Percentiles rank a stretch among this genome's conserved stretches.
Evolutionary conservation across 2,329 filamentous ascomycete genomes (phyloP).

Genomic region (Fusarium circinatum): DNA sequence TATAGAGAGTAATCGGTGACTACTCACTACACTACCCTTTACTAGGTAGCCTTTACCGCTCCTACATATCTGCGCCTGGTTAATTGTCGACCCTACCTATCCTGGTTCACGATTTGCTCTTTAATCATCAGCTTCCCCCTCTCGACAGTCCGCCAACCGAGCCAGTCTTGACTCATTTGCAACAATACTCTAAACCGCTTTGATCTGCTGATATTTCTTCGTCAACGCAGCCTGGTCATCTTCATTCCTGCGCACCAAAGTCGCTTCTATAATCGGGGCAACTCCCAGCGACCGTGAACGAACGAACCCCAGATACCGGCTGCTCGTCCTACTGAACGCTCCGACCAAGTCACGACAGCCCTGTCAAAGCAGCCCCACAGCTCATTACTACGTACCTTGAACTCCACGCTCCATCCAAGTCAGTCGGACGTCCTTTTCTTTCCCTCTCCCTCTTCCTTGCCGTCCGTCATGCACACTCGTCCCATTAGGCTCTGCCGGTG

Average conservation of each 20-base stretch:
- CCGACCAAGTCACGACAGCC: slow-evolving; percentile 40
- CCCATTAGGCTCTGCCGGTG: slow-evolving; percentile 40
- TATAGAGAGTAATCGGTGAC: slow-evolving; percentile 26
- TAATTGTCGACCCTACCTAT: slow-evolving; percentile 26
- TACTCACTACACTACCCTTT: neutral
- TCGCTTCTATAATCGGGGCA: slow-evolving; percentile 37
- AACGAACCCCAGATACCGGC: slow-evolving; percentile 37
- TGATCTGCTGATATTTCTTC: slow-evolving; percentile 6
- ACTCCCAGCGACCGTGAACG: slow-evolving; percentile 26
- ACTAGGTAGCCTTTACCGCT: slow-evolving; percentile 12
- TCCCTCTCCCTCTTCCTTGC: slow-evolving; percentile 35
- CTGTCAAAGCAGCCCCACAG: slow-evolving; percentile 43
- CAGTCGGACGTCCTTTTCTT: slow-evolving; percentile 35
- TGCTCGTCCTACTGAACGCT: slow-evolving; percentile 40
- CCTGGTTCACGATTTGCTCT: slow-evolving; percentile 27
- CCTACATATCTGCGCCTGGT: slow-evolving; percentile 20
- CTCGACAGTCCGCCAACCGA: slow-evolving; percentile 1
- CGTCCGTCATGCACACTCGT: slow-evolving; percentile 42
- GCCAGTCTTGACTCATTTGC: slow-evolving; percentile 5
- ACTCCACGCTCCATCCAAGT: slow-evolving; percentile 41
- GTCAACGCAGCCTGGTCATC: slow-evolving; percentile 28
- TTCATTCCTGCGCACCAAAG: slow-evolving; percentile 26
- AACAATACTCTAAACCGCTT: neutral
- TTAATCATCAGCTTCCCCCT: slow-evolving; percentile 9
- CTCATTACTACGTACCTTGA: slow-evolving; percentile 36